A percentile compares a stretch with the other conserved stretches of the same genome.
Conservation (phyloP, 116 monocot species). For the Posidonia oceanica region DNA sequence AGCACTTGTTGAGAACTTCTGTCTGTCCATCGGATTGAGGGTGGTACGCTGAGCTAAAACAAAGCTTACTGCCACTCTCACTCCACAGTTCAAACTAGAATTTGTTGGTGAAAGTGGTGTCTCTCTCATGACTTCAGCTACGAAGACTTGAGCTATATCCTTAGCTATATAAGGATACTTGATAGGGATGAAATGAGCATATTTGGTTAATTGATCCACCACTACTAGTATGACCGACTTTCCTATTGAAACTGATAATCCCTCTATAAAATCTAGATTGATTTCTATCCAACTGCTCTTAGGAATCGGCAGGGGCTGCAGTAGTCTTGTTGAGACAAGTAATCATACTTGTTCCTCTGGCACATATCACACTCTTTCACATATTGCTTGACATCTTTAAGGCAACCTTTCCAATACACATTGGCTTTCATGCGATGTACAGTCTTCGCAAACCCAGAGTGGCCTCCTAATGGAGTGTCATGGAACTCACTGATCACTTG, state of each 20-base stretch:
- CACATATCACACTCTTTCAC: neutral
- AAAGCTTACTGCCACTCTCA: neutral
- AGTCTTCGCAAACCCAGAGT: neutral
- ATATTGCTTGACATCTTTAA: neutral
- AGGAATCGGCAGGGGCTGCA: neutral
- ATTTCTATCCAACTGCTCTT: neutral
- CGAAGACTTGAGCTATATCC: too few species aligned
- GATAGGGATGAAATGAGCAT: too few species aligned
- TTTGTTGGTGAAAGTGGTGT: neutral
- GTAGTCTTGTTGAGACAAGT: neutral
- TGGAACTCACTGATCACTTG: neutral
- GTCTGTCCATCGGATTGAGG: constrained; percentile 18
- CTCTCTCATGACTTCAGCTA: neutral
- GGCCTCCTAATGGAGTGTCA: neutral
- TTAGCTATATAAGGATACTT: too few species aligned
- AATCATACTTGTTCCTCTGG: neutral
- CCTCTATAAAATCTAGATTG: neutral
- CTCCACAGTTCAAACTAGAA: constrained; percentile 3
- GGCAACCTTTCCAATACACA: neutral
- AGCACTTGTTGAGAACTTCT: neutral
- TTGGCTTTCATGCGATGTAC: neutral
- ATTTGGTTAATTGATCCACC: too few species aligned
- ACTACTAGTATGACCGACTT: too few species aligned
- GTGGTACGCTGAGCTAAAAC: constrained; percentile 1
- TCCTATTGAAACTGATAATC: neutral